Conservation (phyloP, 2,329 filamentous ascomycete species). For the Podosphaera xanthii region DNA sequence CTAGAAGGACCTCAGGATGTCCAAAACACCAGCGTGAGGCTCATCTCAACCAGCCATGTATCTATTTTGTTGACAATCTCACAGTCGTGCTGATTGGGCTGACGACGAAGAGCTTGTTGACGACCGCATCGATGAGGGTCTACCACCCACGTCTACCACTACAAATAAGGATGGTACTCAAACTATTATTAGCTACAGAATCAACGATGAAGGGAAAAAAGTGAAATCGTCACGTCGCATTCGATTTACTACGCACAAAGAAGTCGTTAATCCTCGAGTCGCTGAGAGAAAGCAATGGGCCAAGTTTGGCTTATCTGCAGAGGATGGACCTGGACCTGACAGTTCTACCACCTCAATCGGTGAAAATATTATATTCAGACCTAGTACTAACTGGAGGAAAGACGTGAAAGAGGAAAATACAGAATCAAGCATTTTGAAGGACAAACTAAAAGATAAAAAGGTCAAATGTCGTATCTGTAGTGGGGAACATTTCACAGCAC, state of each 20-base stretch:
- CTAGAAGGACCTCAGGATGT: too few relatives aligned
- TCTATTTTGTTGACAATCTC: slow-evolving; percentile 5
- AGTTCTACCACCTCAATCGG: slow-evolving; percentile 34
- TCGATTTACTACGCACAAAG: slow-evolving; percentile 74
- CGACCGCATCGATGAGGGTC: slow-evolving; percentile 39
- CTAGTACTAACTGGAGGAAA: slow-evolving; percentile 81
- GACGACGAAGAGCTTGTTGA: slow-evolving; percentile 62
- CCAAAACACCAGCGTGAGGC: too few relatives aligned
- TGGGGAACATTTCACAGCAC: slow-evolving; percentile 96
- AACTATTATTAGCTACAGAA: slow-evolving; percentile 72
- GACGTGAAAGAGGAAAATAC: slow-evolving; percentile 63
- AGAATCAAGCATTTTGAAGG: slow-evolving; percentile 53
- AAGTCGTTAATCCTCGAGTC: slow-evolving; percentile 87
- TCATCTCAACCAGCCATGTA: too few relatives aligned
- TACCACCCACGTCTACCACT: slow-evolving; percentile 72
- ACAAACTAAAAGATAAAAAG: slow-evolving; percentile 92
- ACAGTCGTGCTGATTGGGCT: slow-evolving; percentile 50
- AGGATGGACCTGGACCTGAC: slow-evolving; percentile 61
- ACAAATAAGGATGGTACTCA: slow-evolving; percentile 97
- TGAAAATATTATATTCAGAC: slow-evolving; percentile 96
- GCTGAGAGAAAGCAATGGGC: slow-evolving; percentile 81
- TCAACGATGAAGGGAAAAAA: slow-evolving; percentile 86
- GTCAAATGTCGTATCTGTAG: slow-evolving; percentile 99
- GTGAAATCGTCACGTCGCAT: slow-evolving; percentile 94
- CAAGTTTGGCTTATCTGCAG: slow-evolving; percentile 82